Evolutionary conservation across 176 grass and related monocot species (phyloP), one percentile per base, ranked within the genome.

Genomic region (Eleusine indica): DNA sequence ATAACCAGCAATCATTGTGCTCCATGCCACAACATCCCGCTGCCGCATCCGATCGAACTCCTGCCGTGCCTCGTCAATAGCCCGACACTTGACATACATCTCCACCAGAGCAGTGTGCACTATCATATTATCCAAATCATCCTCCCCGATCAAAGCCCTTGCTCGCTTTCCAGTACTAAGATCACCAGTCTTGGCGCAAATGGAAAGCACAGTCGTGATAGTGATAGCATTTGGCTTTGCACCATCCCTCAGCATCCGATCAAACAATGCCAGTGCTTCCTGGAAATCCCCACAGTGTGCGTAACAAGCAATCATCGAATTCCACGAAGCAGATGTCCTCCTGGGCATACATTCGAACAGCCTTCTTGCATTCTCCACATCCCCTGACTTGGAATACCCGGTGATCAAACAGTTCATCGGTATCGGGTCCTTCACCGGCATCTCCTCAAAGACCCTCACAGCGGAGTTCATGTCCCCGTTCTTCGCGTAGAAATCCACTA

Each of bases 401-500:
- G 90, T 91, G 71, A 97, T 97, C 82, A 97, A 91, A 21, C 94
- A 97, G 17, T 97, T 97, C 30, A 92, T 90, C 28, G 85, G 89
- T 74, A 97, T 86, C 4, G 94, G 88, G 21, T 94, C 92, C 75
- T 89, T 87, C 6, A 85, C 13, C 0, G 69, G 80, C 72, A 97
- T 78, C 73, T 92, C 94, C 39, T 89, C 61, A 8, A 97, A 92
- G 37, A 77, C 77, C 57, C 83, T 91, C 68, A 78, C 76, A 13
- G 92, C 92, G 22, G 80, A 91, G 13, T 68, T 61, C 86, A 94
- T 87, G 66, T 94, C 88, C 9, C 81, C 80, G 18, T 65, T 91
- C 79, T 97, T 97, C n/a, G 89, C 87, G 19, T 97, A 97, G 84
- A 97, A 94, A 91, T 97, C 90, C 47, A 97, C 89, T 48, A 94